Evolutionary conservation across 352 stramenopile species (phyloP).

Genomic region (Globisporangium cystogenes): DNA sequence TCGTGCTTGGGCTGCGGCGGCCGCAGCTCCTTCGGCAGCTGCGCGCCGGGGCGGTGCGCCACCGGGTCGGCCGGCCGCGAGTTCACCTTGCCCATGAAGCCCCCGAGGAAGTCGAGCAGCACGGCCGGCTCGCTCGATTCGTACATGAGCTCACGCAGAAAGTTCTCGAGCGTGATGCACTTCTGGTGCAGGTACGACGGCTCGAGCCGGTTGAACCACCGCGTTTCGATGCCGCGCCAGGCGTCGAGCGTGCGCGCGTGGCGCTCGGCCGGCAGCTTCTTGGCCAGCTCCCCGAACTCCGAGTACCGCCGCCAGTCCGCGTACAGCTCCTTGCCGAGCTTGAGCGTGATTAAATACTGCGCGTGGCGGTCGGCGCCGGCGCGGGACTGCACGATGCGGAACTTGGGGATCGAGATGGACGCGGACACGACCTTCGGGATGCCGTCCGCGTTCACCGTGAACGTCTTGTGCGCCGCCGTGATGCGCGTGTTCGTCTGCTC

Average conservation of each 20-base stretch:
- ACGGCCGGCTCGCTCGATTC: slow-evolving; percentile 69
- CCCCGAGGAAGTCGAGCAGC: slow-evolving; percentile 79
- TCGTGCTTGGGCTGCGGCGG: slow-evolving; percentile 93
- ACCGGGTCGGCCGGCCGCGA: slow-evolving; percentile 56
- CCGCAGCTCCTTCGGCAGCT: slow-evolving; percentile 83
- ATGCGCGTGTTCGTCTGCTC: slow-evolving; percentile 81
- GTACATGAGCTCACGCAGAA: slow-evolving; percentile 88
- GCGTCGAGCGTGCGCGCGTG: slow-evolving; percentile 60
- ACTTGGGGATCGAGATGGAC: slow-evolving; percentile 82
- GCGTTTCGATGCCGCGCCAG: slow-evolving; percentile 74
- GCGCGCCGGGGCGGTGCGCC: slow-evolving; percentile 56
- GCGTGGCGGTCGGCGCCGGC: slow-evolving; percentile 75
- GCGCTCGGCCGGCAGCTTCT: slow-evolving; percentile 59
- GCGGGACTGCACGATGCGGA: slow-evolving; percentile 83
- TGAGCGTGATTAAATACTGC: slow-evolving; percentile 86
- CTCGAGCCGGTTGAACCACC: slow-evolving; percentile 86
- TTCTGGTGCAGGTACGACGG: slow-evolving; percentile 86
- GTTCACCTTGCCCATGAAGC: slow-evolving; percentile 77
- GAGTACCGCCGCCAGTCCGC: slow-evolving; percentile 86
- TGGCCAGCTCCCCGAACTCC: slow-evolving; percentile 81
- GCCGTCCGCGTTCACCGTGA: slow-evolving; percentile 67
- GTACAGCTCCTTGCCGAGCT: slow-evolving; percentile 83
- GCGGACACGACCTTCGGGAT: slow-evolving; percentile 76
- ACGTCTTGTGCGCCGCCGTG: slow-evolving; percentile 84
- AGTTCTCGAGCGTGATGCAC: slow-evolving; percentile 85